Evolutionary conservation across 2,329 filamentous ascomycete genomes (phyloP), one percentile per base, ranked within the genome.

Genomic region (Teratosphaeria pseudoeucalypti): DNA sequence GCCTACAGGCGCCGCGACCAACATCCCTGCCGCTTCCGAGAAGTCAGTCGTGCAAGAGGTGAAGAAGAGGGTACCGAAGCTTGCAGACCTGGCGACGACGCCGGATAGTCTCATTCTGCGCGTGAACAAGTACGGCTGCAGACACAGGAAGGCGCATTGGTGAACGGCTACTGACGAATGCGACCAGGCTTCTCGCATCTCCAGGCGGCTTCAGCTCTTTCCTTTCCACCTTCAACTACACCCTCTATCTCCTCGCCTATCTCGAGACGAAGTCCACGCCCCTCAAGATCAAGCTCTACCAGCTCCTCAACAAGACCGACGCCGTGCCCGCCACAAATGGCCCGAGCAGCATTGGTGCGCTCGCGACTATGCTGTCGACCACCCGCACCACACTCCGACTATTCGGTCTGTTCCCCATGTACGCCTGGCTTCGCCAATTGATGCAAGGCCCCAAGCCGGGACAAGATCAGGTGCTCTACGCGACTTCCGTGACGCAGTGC

Each of bases 151-250:
- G 1, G 27, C 34, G 26, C 27, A 54, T 4, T 3, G 16, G 37
- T 14, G 37, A 43, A 43, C 10, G 43, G 43, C 43, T 23, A n/a
- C 37, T 34, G 10, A 14, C 43, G 19, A 49, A 49, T 23, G 60
- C 43, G 27, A 67, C 59, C 57, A 78, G 76, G 68, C 67, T 77
- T 29, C 70, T 78, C 55, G 74, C 75, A 59, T 72, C 69, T 53
- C 76, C 76, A 23, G 76, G 76, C 67, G 76, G 76, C 53, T 71
- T 77, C 63, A 73, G 70, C 62, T 66, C 75, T 26, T 75, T 76
- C 70, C 75, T 78, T 65, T 77, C 75, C 55, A 77, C 76, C 54
- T 72, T 77, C 69, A 78, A 77, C 68, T 78, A 77, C 69, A 71
- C 72, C 57, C 72, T 78, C 64, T 78, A 77, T 67, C 71, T 77